Evolutionary conservation across 1,139 yeast species (phyloP).

Genomic region (Zygosaccharomyces sapae): DNA sequence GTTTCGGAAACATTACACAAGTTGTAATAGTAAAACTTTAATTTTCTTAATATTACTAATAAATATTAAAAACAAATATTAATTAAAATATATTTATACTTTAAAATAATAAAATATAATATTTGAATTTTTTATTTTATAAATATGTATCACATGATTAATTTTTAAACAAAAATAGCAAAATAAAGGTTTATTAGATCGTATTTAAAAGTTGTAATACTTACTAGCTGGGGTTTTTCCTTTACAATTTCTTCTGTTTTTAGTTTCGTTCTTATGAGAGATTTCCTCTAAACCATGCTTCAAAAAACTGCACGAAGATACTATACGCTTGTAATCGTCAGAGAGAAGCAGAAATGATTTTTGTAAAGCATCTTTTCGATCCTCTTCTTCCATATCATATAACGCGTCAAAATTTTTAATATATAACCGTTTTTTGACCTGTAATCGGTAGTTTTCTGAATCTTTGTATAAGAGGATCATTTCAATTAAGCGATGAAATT

Average conservation of each 20-base stretch:
- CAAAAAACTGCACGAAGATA: slow-evolving; percentile 11
- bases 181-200: no score
- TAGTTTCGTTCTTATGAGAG: neutral
- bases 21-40: neutral
- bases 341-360: slow-evolving; percentile 13
- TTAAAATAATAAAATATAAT: no score
- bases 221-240: no score
- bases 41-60: no score
- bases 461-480: slow-evolving; percentile 56
- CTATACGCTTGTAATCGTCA: slow-evolving; percentile 17
- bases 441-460: slow-evolving; percentile 42
- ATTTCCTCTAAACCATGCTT: slow-evolving; percentile 7
- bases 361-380: slow-evolving; percentile 15
- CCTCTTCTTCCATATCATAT: slow-evolving; percentile 54
- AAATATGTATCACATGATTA: no score
- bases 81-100: no score
- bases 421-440: slow-evolving; percentile 68
- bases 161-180: no score
- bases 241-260: neutral
- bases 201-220: no score
- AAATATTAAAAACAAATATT: no score
- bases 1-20: neutral
- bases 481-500: slow-evolving; percentile 71
- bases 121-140: no score
- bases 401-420: slow-evolving; percentile 78